Conservation (phyloP, 1,139 yeast species). For the Schwanniomyces etchellsii region DNA sequence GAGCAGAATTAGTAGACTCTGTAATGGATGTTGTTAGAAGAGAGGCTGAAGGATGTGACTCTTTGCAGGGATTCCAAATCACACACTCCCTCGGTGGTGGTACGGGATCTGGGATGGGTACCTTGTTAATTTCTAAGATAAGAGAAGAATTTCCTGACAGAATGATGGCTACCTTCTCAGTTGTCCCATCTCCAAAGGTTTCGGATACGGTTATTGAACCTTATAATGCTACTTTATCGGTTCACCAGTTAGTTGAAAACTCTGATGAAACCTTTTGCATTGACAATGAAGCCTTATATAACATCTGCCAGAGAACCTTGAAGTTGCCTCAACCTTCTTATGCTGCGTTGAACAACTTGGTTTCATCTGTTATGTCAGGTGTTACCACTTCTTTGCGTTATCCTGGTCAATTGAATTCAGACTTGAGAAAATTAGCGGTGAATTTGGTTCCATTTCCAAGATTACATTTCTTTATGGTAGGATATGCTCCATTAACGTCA, state of each 20-base stretch:
- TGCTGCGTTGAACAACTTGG: constrained; percentile 71
- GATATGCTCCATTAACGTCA: constrained; percentile 86
- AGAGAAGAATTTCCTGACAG: constrained; percentile 90
- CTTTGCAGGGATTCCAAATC: constrained; percentile 90
- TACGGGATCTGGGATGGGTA: constrained; percentile 96
- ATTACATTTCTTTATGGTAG: constrained; percentile 91
- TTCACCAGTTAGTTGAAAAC: constrained; percentile 85
- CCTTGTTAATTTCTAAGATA: constrained; percentile 70
- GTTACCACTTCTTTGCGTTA: constrained; percentile 84
- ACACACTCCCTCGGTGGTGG: constrained; percentile 96
- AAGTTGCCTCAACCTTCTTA: constrained; percentile 76
- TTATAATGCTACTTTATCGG: constrained; percentile 87
- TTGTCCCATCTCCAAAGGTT: constrained; percentile 85
- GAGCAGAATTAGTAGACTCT: constrained; percentile 87
- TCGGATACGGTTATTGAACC: constrained; percentile 94
- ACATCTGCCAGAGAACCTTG: constrained; percentile 80
- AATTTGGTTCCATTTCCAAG: constrained; percentile 93
- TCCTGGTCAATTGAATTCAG: constrained; percentile 92
- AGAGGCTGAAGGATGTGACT: constrained; percentile 90
- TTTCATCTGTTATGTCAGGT: constrained; percentile 90
- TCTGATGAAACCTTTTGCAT: constrained; percentile 92
- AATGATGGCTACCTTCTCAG: constrained; percentile 94
- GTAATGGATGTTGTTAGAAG: constrained; percentile 87
- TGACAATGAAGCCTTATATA: constrained; percentile 88
- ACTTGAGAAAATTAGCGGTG: constrained; percentile 85